phyloP scores from a whole-genome alignment of 495 filamentous ascomycete species.

The Barbatosphaeria neglecta region DNA sequence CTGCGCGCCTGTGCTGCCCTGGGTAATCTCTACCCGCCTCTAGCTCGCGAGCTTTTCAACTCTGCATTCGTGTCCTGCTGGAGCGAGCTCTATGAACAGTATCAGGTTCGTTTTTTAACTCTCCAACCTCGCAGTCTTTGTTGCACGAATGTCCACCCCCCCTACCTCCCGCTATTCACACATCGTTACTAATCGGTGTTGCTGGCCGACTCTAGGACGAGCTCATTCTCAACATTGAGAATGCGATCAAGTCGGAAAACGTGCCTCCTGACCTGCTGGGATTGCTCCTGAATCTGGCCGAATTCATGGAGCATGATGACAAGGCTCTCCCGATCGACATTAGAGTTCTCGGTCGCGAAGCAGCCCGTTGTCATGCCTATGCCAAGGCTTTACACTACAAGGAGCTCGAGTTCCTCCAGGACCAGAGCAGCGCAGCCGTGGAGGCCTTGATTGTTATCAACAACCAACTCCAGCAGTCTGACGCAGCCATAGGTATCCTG shows the following conservation, averaged over 20 bases:
- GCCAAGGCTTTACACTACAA: conserved; percentile 98
- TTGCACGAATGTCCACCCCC: not conserved
- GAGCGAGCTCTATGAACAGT: conserved; percentile 93
- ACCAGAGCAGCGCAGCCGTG: conserved; percentile 89
- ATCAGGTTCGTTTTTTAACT: conserved; percentile 27
- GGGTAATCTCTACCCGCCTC: conserved; percentile 77
- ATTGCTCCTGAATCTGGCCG: conserved; percentile 86
- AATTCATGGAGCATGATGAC: conserved; percentile 99
- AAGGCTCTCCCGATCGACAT: conserved; percentile 98
- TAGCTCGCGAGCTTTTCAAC: conserved; percentile 93
- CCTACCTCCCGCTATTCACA: too few relatives aligned
- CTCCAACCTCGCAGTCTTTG: too few relatives aligned
- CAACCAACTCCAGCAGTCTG: conserved; percentile 93
- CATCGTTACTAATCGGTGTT: too few relatives aligned
- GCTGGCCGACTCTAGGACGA: too few relatives aligned
- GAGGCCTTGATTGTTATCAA: conserved; percentile 98
- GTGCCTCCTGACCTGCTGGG: conserved; percentile 93
- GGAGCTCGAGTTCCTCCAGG: conserved; percentile 93
- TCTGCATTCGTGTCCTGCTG: conserved; percentile 97
- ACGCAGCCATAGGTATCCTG: conserved; percentile 93
- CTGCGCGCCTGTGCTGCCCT: conserved; percentile 85
- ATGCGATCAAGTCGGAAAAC: conserved; percentile 79
- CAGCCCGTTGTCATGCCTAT: conserved; percentile 90
- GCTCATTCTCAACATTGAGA: conserved; percentile 87
- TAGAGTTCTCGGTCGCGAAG: conserved; percentile 79